Evolutionary conservation across 345 rosid species (phyloP).

Genomic region (Psidium friedrichsthalianum): DNA sequence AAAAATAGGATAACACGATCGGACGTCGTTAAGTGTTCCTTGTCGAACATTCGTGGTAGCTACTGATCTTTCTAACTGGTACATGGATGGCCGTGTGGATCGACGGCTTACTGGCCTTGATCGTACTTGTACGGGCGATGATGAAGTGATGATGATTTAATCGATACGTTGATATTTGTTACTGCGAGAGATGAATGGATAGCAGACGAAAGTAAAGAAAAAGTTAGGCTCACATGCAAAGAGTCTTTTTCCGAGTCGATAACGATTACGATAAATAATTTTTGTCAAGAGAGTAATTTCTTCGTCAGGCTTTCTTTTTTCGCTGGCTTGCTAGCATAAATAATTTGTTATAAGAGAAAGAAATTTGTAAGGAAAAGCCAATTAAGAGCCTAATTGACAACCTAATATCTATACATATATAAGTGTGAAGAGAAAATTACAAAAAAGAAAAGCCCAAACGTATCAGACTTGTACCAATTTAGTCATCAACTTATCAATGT

Average conservation of each 20-base stretch:
- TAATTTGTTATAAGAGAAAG: background rate
- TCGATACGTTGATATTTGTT: background rate
- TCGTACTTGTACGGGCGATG: background rate
- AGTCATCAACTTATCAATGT: too few species aligned
- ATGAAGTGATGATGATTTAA: background rate
- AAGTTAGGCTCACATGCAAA: background rate
- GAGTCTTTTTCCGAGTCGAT: background rate
- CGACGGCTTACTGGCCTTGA: too few species aligned
- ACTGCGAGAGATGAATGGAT: background rate
- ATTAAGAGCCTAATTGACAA: background rate
- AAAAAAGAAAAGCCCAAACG: too few species aligned
- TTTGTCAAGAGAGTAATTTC: background rate
- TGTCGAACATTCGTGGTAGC: too few species aligned
- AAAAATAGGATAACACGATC: too few species aligned
- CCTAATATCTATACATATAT: background rate
- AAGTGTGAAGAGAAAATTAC: too few species aligned
- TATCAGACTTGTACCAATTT: too few species aligned
- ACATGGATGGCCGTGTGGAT: too few species aligned
- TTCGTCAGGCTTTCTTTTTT: background rate
- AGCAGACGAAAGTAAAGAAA: background rate
- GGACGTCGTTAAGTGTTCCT: too few species aligned
- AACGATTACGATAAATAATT: background rate
- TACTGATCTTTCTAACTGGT: too few species aligned
- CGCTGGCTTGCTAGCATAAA: background rate
- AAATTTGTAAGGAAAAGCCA: fast-evolving